phyloP scores from a whole-genome alignment of 2,329 filamentous ascomycete genomes.

The Aspergillus sp. region DNA sequence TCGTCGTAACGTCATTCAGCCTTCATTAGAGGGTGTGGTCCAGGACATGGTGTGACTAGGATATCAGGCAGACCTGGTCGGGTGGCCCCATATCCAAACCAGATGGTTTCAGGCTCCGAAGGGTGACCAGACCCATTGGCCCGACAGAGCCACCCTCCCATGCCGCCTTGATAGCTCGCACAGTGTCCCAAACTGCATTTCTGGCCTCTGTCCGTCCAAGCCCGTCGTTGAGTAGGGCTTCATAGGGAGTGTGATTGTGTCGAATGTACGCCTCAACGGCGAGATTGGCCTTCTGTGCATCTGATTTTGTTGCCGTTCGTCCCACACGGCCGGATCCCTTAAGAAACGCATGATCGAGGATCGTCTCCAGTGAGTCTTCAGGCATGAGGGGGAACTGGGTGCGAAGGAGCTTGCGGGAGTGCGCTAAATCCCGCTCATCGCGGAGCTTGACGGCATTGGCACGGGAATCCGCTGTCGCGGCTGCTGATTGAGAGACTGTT shows the following conservation, averaged over 20 bases:
- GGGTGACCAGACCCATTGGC: slow-evolving; percentile 6
- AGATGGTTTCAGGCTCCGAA: slow-evolving; percentile 8
- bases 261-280: slow-evolving; percentile 45
- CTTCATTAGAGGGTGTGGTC: too few relatives aligned
- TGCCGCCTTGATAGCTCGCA: slow-evolving; percentile 25
- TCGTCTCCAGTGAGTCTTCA: slow-evolving; percentile 22
- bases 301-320: slow-evolving; percentile 28
- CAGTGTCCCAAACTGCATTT: slow-evolving; percentile 27
- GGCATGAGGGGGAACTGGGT: slow-evolving; percentile 40
- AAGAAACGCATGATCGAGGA: slow-evolving; percentile 40
- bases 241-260: slow-evolving; percentile 42
- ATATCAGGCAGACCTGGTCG: not conserved
- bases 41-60: not conserved
- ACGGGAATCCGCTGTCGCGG: slow-evolving; percentile 40
- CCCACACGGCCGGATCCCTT: slow-evolving; percentile 42
- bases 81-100: not conserved
- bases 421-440: slow-evolving; percentile 29
- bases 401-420: slow-evolving; percentile 25
- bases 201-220: slow-evolving; percentile 27
- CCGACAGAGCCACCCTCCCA: slow-evolving; percentile 27
- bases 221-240: slow-evolving; percentile 29
- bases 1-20: too few relatives aligned
- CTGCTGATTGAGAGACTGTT: slow-evolving; percentile 37
- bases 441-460: slow-evolving; percentile 37
- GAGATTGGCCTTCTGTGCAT: slow-evolving; percentile 34